These are phyloP conservation scores for Plantago rigida DNA, from an alignment of 305 asterid species.

Conservation along the genomic window DNA sequence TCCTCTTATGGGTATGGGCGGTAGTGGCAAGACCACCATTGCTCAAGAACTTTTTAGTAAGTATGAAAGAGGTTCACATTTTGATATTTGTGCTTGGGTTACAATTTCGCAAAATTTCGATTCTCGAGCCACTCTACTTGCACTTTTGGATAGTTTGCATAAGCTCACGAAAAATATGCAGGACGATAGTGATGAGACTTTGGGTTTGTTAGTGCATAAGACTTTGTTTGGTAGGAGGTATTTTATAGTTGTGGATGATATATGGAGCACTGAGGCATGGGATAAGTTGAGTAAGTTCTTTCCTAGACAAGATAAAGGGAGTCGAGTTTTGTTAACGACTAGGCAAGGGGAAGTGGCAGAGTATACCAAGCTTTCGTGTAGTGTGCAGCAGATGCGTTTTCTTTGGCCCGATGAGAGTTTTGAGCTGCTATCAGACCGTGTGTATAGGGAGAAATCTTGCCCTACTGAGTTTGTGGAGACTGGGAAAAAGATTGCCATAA, in stretches of 20 bases:
- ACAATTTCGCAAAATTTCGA: conserved; percentile 4
- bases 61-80: background rate
- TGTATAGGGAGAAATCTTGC: conserved; percentile 1
- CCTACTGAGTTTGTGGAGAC: conserved; percentile 2
- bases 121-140: background rate
- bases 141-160: background rate
- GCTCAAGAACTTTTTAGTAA: background rate
- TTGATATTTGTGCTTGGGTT: conserved; percentile 7
- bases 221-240: conserved; percentile 14
- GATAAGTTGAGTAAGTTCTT: conserved; percentile 10
- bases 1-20: conserved; percentile 10
- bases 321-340: conserved; percentile 21
- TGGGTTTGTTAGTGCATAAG: conserved; percentile 4
- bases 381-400: background rate
- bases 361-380: background rate
- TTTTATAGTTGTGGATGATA: conserved; percentile 22
- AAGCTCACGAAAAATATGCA: background rate
- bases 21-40: conserved; percentile 12
- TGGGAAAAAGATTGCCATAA: conserved; percentile 9
- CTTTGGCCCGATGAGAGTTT: background rate
- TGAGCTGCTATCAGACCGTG: conserved; percentile 9
- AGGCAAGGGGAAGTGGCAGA: background rate
- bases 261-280: conserved; percentile 17
- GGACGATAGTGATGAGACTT: background rate
- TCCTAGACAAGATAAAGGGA: conserved; percentile 15